Conservation (phyloP, 192 early-diverging fungal species). For the Umbelopsis sp. region DNA sequence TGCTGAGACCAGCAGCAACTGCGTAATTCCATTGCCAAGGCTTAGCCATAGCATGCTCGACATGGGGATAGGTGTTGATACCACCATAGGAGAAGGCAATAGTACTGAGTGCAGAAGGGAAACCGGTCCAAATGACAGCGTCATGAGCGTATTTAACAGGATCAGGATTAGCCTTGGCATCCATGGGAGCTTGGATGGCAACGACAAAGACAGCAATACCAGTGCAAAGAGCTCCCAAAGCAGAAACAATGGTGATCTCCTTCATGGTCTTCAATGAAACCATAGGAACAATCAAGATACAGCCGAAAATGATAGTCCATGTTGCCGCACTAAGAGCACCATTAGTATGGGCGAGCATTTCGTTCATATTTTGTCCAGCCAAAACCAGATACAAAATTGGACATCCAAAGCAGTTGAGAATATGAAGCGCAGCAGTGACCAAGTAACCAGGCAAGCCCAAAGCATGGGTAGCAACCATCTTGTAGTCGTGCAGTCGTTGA, state of each 20-base stretch:
- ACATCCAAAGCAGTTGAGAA: conserved; percentile 69
- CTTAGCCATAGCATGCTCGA: conserved; percentile 78
- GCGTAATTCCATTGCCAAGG: conserved; percentile 73
- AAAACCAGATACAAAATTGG: conserved; percentile 74
- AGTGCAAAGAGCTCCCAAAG: conserved; percentile 79
- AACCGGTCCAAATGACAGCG: conserved; percentile 63
- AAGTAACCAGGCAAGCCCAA: conserved; percentile 69
- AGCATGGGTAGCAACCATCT: conserved; percentile 73
- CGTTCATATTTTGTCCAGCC: conserved; percentile 69
- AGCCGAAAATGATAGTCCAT: conserved; percentile 69
- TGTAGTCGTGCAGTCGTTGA: conserved; percentile 53
- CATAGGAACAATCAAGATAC: conserved; percentile 75
- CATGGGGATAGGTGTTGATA: conserved; percentile 82
- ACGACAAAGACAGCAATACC: conserved; percentile 75
- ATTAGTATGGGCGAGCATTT: conserved; percentile 49
- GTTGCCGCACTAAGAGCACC: conserved; percentile 29
- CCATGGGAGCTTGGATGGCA: conserved; percentile 59
- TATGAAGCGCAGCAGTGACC: conserved; percentile 63
- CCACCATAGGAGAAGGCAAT: conserved; percentile 88
- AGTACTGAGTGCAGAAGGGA: conserved; percentile 78
- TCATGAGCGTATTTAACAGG: conserved; percentile 40
- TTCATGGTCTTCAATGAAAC: conserved; percentile 74
- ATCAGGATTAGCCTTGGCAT: conserved; percentile 43
- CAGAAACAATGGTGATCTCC: conserved; percentile 74
- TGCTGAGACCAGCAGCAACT: conserved; percentile 59